phyloP scores from a whole-genome alignment of 371 early-diverging fungal species.

The Mortierella sp. region DNA sequence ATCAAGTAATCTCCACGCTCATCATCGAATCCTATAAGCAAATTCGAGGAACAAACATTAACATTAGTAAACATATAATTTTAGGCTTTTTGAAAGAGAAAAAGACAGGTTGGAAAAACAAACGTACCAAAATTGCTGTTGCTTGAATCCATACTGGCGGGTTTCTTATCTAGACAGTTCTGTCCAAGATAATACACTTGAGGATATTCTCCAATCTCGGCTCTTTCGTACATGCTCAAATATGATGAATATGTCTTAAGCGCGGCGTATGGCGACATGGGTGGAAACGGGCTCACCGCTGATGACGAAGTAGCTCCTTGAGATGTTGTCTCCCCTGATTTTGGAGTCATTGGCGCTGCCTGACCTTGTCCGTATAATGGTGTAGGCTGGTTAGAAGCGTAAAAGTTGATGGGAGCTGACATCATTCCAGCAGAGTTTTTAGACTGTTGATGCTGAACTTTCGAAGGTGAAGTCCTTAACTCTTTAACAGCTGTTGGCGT shows the following conservation, averaged over 20 bases:
- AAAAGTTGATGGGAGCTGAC: constrained; percentile 32
- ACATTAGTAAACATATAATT: not conserved
- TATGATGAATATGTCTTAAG: constrained; percentile 72
- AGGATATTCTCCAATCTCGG: constrained; percentile 84
- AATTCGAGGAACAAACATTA: not conserved
- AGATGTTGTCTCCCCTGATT: not conserved
- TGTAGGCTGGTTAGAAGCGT: constrained; percentile 28
- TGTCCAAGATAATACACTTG: constrained; percentile 91
- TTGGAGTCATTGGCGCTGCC: not conserved
- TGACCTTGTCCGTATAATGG: constrained; percentile 46
- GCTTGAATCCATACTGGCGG: constrained; percentile 62
- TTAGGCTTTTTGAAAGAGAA: not conserved
- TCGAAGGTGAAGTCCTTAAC: constrained; percentile 38
- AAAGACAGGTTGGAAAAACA: not conserved
- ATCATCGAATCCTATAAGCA: constrained; percentile 85
- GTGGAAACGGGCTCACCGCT: constrained; percentile 27
- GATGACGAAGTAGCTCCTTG: not conserved
- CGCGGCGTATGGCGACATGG: constrained; percentile 59
- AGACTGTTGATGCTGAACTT: constrained; percentile 4
- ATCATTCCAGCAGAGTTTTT: constrained; percentile 14
- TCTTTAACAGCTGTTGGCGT: constrained; percentile 52
- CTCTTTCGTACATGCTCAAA: constrained; percentile 84
- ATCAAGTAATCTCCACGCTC: constrained; percentile 94
- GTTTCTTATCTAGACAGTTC: constrained; percentile 68
- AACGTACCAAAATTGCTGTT: constrained; percentile 68